Evolutionary conservation across 768 basidiomycete species (phyloP), one percentile per base, ranked within the genome.

Genomic region (Postia placenta): DNA sequence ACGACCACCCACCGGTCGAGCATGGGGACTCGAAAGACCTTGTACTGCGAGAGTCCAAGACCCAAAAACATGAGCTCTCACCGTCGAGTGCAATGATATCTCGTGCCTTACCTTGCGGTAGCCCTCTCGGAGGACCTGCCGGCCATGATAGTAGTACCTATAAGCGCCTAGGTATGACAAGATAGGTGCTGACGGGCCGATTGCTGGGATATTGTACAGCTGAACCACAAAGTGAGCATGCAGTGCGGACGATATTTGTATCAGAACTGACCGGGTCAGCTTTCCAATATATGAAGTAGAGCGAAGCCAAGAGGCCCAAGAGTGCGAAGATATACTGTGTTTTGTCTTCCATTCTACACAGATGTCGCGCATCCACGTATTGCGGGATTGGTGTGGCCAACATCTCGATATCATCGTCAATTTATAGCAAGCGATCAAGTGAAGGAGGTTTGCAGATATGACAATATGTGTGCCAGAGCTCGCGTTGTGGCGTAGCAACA

Each of bases 1-100:
- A 80, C 59, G 23, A 78, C 66, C n/a, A 70, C 54, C 78, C 79
- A 80, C 42, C 67, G 63, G 38, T 72, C 62, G 35, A 73, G 57
- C 28, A 62, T 64, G 0, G 76, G 63, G 5, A 79, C 62, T 59
- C 71, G 72, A 61, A 76, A 80, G 11, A 56, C 42, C 11, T 53
- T 55, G 48, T 55, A 49, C 60, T 61, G 40, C 23, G 40, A 9
- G 42, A 17, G 33, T 19, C 4, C 27, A 4, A 17, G n/a, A 41
- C n/a, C n/a, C n/a, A n/a, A n/a, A n/a, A n/a, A n/a, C n/a, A n/a
- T n/a, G n/a, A n/a, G n/a, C n/a, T n/a, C n/a, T n/a, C n/a, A n/a
- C n/a, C n/a, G n/a, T n/a, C n/a, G n/a, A n/a, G n/a, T n/a, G n/a
- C n/a, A n/a, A 25, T 38, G 20, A 1, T n/a, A n/a, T n/a, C 7